Base-by-base conservation (phyloP, 352 stramenopile species). In the Globisporangium nodosum region DNA sequence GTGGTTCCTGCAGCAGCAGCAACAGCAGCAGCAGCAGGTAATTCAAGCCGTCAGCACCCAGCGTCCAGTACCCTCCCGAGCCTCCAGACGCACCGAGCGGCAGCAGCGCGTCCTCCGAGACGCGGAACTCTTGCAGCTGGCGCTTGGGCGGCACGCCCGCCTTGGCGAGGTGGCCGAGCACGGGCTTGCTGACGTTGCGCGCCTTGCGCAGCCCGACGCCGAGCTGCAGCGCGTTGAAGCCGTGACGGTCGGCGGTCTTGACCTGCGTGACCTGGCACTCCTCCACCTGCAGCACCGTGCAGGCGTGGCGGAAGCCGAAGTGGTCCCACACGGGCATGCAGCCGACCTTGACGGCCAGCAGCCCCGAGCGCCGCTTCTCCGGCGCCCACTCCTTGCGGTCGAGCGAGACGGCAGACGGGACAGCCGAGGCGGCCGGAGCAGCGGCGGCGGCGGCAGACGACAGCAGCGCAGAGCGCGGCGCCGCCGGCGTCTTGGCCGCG, bases 281-380 rank as follows among this genome's bases (percentile, higher is more conserved):
- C 66, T 97, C 88, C 48, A 97, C 80, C 66, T 97, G 84, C 46
- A 90, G 69, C 55, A 90, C 94, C 1, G 97, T 99, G 68, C 94
- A 97, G n/a, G 97, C 86, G 81, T 99, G 92, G 31, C 95, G 82
- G 61, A 96, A 90, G 5, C 97, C 97, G 82, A 95, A 99, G 61
- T 94, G 82, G 80, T 99, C 97, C 90, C 96, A 99, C 37, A 99
- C 78, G 12, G 93, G 91, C 78, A 99, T 97, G 94, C 99, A 99
- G n/a, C 98, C 98, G 42, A 99, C 81, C 78, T 99, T 99, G 65
- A 99, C 78, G 48, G 90, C 92, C 48, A 97, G 64, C 53, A 96
- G 66, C 5, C 90, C 90, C 57, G 86, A 93, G 63, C 90, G 84
- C 72, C 93, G 93, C 65, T 94, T 91, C 66, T 91, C 83, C 12